Evolutionary conservation across 1,139 yeast species (phyloP).

Genomic region (Kurtzmaniella natalensis): DNA sequence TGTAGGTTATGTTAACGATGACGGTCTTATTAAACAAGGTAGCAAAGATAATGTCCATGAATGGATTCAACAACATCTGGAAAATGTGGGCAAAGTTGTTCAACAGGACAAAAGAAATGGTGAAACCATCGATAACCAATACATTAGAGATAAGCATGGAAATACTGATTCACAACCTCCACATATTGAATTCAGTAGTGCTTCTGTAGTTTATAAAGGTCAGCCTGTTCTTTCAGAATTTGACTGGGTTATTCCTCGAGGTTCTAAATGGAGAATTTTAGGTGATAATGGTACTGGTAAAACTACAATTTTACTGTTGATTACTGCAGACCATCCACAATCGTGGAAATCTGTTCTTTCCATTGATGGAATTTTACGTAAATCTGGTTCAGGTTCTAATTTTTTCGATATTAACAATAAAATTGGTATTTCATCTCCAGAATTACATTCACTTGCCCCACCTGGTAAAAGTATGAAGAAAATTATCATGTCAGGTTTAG

Average conservation of each 20-base stretch:
- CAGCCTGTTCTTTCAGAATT: constrained; percentile 56
- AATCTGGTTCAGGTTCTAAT: constrained; percentile 63
- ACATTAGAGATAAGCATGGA: background rate
- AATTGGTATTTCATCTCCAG: constrained; percentile 93
- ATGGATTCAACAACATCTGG: constrained; percentile 4
- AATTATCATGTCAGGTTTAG: constrained; percentile 70
- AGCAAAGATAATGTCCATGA: constrained; percentile 21
- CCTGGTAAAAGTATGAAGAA: constrained; percentile 46
- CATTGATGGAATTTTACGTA: constrained; percentile 63
- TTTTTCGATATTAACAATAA: constrained; percentile 73
- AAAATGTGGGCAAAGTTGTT: background rate
- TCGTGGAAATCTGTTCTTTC: constrained; percentile 76
- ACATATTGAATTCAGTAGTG: constrained; percentile 56
- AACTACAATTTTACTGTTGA: constrained; percentile 74
- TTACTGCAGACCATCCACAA: constrained; percentile 96
- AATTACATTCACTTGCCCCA: constrained; percentile 82
- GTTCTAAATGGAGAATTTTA: constrained; percentile 82
- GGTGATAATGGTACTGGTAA: constrained; percentile 95
- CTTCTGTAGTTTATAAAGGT: constrained; percentile 66
- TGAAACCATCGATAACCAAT: constrained; percentile 3
- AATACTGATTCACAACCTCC: constrained; percentile 14
- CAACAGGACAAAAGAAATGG: constrained; percentile 4
- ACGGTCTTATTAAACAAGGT: constrained; percentile 53
- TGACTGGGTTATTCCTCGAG: constrained; percentile 61
- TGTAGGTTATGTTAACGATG: constrained; percentile 53